These are phyloP conservation scores for Panus rudis DNA, from an alignment of 768 basidiomycete species.

Conservation along the genomic window DNA sequence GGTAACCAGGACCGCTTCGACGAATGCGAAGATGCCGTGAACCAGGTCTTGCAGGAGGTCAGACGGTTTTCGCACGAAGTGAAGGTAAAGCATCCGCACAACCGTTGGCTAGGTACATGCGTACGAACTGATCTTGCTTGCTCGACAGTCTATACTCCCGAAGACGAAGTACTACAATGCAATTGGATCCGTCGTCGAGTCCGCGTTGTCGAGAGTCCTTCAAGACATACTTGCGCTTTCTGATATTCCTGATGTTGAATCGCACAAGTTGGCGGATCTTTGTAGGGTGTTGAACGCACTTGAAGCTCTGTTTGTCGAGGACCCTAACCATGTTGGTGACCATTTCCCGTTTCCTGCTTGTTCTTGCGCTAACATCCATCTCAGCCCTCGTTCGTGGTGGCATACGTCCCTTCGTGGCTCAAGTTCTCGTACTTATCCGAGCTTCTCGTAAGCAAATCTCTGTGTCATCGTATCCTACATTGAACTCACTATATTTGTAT, in stretches of 20 bases:
- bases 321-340: constrained; percentile 47
- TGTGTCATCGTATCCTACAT: constrained; percentile 7
- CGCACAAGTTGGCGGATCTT: constrained; percentile 74
- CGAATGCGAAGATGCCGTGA: constrained; percentile 66
- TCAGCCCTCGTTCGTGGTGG: constrained; percentile 69
- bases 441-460: constrained; percentile 74
- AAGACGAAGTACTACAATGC: constrained; percentile 67
- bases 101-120: background rate
- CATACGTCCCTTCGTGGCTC: constrained; percentile 88
- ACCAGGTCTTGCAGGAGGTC: constrained; percentile 54
- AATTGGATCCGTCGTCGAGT: constrained; percentile 64
- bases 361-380: constrained; percentile 1
- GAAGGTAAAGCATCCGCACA: constrained; percentile 45
- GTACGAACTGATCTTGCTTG: background rate
- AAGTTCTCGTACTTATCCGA: constrained; percentile 94
- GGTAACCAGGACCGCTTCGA: constrained; percentile 70
- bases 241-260: constrained; percentile 88
- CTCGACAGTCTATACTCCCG: constrained; percentile 55
- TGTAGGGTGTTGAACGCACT: constrained; percentile 72
- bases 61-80: constrained; percentile 56
- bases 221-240: constrained; percentile 66
- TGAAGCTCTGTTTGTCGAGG: constrained; percentile 74
- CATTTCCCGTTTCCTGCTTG: background rate
- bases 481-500: background rate
- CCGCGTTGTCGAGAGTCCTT: constrained; percentile 59